Percentiles rank a stretch among this genome's conserved stretches.
These are phyloP conservation scores for Paspalum notatum DNA, from an alignment of 176 grass and related monocot species.

Conservation along the genomic window DNA sequence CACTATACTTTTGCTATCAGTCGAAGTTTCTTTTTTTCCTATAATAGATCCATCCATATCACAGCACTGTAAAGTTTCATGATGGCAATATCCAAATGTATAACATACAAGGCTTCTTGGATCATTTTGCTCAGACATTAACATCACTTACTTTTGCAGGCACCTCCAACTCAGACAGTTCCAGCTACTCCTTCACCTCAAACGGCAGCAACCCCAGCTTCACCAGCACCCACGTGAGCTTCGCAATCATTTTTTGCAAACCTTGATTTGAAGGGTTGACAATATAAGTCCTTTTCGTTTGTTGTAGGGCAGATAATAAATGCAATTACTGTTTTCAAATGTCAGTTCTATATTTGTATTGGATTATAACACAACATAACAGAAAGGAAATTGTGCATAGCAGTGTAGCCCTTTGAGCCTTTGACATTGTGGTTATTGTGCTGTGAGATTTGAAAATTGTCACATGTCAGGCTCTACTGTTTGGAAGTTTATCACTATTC, in stretches of 20 bases:
- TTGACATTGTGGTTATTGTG: neutral
- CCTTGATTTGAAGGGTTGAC: neutral
- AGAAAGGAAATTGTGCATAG: neutral
- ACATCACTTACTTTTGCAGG: slow-evolving; percentile 44
- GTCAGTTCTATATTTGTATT: neutral
- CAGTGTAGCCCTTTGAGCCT: neutral
- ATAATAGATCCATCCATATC: neutral
- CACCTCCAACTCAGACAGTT: slow-evolving; percentile 58
- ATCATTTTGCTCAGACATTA: slow-evolving; percentile 5
- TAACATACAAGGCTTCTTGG: neutral
- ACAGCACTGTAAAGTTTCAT: neutral
- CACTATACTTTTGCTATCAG: neutral
- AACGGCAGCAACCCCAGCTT: slow-evolving; percentile 47
- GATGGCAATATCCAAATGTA: neutral
- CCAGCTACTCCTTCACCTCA: slow-evolving; percentile 56
- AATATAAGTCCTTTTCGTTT: neutral
- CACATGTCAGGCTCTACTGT: neutral
- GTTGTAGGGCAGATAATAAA: neutral
- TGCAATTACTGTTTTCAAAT: neutral
- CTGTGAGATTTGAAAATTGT: neutral
- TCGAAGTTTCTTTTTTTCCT: neutral
- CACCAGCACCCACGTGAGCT: slow-evolving; percentile 55
- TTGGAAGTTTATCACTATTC: neutral
- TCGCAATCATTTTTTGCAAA: slow-evolving; percentile 25
- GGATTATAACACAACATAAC: neutral